Conservation (phyloP, 1,284 basidiomycete genomes). For the Ceratobasidium sp. region DNA sequence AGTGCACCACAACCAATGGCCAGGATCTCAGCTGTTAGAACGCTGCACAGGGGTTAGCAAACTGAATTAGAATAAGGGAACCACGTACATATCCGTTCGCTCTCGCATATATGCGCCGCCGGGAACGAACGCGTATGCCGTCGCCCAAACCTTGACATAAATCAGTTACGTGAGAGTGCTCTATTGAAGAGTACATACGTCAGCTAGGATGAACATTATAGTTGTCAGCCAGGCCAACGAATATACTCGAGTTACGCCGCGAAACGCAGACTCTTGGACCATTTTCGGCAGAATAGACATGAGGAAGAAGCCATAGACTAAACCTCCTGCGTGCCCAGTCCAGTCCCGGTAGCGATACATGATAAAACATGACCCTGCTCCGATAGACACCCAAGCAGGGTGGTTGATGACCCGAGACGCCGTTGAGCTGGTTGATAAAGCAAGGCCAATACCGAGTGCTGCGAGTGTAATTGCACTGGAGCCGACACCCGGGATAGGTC, state of each 20-base stretch:
- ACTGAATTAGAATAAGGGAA: neutral
- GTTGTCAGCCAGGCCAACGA: conserved; percentile 69
- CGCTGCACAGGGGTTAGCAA: conserved; percentile 51
- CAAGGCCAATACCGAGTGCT: conserved; percentile 66
- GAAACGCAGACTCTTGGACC: conserved; percentile 51
- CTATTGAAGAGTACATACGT: conserved; percentile 48
- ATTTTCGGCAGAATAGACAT: conserved; percentile 69
- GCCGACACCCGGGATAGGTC: conserved; percentile 78
- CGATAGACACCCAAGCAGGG: conserved; percentile 62
- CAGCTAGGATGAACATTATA: conserved; percentile 70
- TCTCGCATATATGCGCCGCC: conserved; percentile 82
- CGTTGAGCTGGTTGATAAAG: conserved; percentile 51
- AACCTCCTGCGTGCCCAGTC: conserved; percentile 19
- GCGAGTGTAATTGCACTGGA: conserved; percentile 69
- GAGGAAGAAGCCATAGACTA: conserved; percentile 58
- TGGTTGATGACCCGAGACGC: conserved; percentile 49
- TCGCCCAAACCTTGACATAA: conserved; percentile 66
- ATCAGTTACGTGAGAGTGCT: neutral
- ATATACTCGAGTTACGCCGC: conserved; percentile 51
- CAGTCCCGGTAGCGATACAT: conserved; percentile 31
- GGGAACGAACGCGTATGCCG: conserved; percentile 94
- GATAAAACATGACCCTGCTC: conserved; percentile 60
- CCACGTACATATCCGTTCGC: conserved; percentile 71
- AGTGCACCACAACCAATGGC: conserved; percentile 46
- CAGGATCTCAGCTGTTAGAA: conserved; percentile 59